Evolutionary conservation across 768 basidiomycete species (phyloP), one percentile per base, ranked within the genome.

Genomic region (Astraeus odoratus): DNA sequence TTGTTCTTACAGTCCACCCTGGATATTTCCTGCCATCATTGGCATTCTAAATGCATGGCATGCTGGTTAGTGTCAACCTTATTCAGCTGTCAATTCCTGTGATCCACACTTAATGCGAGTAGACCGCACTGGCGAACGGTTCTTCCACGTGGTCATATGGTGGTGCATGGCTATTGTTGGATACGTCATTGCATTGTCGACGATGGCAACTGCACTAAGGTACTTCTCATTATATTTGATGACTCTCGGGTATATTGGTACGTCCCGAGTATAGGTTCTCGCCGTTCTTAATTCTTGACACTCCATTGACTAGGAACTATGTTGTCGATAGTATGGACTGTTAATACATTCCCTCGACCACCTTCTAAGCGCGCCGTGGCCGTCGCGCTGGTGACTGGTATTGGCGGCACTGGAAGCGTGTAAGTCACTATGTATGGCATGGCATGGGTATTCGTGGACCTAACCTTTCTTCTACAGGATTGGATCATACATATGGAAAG

Each of bases 161-260:
- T 80, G 77, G 78, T 80, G 79, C 78, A 74, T 66, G 3, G 72
- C 73, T 36, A 77, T 83, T 2, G 31, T 80, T 3, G 82, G 77
- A 1, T 83, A 75, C 51, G 75, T 83, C 50, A 79, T 83, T 47
- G 73, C 72, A 2, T 57, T 81, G n/a, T 73, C 72, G 1, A 82
- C 80, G 0, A 69, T 70, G 63, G 64, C 61, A 3, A 69, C 69
- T n/a, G 71, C 61, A 0, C 78, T 68, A 1, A 73, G 81, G 42
- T 83, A 83, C 51, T 66, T 83, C 23, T 71, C 77, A 1, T 60
- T 83, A 58, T 83, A 81, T 61, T 65, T 83, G 25, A 81, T 84
- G 79, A 72, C 81, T 0, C 59, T 63, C 42, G 80, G 81, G 39
- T 76, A 75, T 49, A 61, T 61, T 5, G 73, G 73, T 65, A 4